phyloP scores from a whole-genome alignment of 2,329 filamentous ascomycete genomes.

The Cytospora piceae region DNA sequence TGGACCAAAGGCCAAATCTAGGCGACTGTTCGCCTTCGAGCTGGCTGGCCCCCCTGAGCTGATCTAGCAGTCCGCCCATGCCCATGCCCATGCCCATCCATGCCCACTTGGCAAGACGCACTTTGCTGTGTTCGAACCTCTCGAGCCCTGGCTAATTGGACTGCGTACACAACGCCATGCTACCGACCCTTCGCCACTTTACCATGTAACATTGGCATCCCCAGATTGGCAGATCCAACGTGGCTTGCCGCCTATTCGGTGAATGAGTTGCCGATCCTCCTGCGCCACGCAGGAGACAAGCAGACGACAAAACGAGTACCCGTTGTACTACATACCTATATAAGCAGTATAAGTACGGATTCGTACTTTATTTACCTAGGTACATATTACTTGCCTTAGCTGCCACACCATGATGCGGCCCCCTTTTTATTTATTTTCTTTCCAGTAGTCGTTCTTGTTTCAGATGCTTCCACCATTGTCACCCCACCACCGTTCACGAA shows the following conservation, averaged over 20 bases:
- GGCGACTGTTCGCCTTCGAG: too few relatives aligned
- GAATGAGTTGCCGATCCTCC: slow-evolving; percentile 25
- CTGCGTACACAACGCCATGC: background rate
- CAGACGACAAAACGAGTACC: slow-evolving; percentile 10
- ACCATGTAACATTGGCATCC: background rate
- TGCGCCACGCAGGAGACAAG: slow-evolving; percentile 23
- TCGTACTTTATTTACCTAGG: too few relatives aligned
- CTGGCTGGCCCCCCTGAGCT: background rate
- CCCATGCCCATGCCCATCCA: too few relatives aligned
- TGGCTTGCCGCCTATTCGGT: slow-evolving; percentile 17
- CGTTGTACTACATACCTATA: background rate
- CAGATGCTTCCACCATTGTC: slow-evolving; percentile 27
- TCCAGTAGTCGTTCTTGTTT: slow-evolving; percentile 20
- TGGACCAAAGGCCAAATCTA: too few relatives aligned
- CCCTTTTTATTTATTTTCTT: slow-evolving; percentile 5
- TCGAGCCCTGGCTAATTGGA: background rate
- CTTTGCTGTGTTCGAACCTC: background rate
- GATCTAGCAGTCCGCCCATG: too few relatives aligned
- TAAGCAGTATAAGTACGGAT: background rate
- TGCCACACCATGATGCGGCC: slow-evolving; percentile 1
- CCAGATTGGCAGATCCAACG: background rate
- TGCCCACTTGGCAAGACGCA: background rate
- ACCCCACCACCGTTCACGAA: slow-evolving; percentile 20
- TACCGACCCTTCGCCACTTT: background rate
- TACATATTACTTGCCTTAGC: background rate